phyloP scores from a whole-genome alignment of 805 yeast genomes.

The Saccharomycopsis oosterbeekiorum region DNA sequence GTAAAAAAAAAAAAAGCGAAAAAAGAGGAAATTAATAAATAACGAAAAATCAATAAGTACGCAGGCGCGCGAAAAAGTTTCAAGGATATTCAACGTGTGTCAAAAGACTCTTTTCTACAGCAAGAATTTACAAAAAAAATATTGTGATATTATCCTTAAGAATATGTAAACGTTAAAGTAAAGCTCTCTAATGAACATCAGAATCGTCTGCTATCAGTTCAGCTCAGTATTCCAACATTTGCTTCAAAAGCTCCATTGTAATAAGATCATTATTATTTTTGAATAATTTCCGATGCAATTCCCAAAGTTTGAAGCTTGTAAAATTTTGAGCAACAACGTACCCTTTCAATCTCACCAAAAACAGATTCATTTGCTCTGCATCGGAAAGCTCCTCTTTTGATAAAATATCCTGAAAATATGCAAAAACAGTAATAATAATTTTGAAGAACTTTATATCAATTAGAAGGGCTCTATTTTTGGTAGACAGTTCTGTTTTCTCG shows the following conservation, averaged over 20 bases:
- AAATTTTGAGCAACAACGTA: not conserved
- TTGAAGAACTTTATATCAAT: conserved; percentile 23
- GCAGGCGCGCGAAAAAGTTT: too few relatives aligned
- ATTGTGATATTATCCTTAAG: too few relatives aligned
- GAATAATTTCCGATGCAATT: not conserved
- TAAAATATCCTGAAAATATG: conserved; percentile 28
- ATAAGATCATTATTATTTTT: not conserved
- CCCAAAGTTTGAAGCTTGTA: not conserved
- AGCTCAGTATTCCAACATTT: not conserved
- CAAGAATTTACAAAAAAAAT: too few relatives aligned
- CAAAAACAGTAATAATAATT: conserved; percentile 30
- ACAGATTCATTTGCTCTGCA: not conserved
- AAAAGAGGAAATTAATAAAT: too few relatives aligned
- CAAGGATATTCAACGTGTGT: too few relatives aligned
- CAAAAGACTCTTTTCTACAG: too few relatives aligned
- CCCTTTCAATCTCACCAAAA: not conserved
- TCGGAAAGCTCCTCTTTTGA: not conserved
- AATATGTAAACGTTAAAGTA: too few relatives aligned
- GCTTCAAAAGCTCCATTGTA: not conserved
- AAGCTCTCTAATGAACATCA: not conserved
- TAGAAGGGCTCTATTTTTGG: not conserved
- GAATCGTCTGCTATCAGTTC: not conserved
- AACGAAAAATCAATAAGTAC: too few relatives aligned
- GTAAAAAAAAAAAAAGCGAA: too few relatives aligned
- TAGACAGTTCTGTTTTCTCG: not conserved